phyloP scores from a whole-genome alignment of 176 grass and related monocot genomes.

The Areca catechu region DNA sequence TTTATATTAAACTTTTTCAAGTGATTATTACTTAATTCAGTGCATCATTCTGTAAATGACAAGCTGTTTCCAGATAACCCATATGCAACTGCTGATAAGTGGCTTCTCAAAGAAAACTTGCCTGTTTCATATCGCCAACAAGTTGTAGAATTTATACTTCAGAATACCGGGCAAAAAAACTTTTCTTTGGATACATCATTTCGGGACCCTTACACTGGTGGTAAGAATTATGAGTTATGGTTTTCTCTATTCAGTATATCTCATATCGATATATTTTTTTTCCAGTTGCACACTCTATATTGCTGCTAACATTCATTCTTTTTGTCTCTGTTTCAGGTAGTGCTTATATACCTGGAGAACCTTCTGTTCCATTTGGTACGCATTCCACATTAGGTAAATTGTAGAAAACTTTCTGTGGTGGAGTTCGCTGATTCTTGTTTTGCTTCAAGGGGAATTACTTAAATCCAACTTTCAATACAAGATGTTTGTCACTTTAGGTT shows the following conservation, averaged over 20 bases:
- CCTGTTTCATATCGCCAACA: conserved; percentile 87
- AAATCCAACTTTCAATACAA: too few species aligned
- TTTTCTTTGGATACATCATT: conserved; percentile 84
- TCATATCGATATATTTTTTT: conserved; percentile 4
- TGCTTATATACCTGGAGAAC: conserved; percentile 83
- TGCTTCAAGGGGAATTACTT: too few species aligned
- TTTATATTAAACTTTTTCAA: too few species aligned
- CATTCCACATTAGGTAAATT: not conserved
- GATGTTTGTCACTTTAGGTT: not conserved
- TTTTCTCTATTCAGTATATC: conserved; percentile 1
- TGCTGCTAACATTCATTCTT: not conserved
- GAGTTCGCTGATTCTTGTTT: too few species aligned
- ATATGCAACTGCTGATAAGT: conserved; percentile 78
- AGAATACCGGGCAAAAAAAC: conserved; percentile 83
- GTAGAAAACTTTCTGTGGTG: too few species aligned
- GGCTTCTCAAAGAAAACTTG: conserved; percentile 91
- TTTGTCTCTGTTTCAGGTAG: conserved; percentile 51
- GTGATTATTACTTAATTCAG: too few species aligned
- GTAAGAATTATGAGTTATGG: conserved; percentile 39
- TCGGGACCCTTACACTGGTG: conserved; percentile 80
- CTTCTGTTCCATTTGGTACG: conserved; percentile 52
- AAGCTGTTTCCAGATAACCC: conserved; percentile 57
- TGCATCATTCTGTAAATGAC: too few species aligned
- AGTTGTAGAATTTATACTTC: conserved; percentile 93
- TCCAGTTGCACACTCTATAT: conserved; percentile 2